phyloP scores from a whole-genome alignment of 2,329 filamentous ascomycete species.

The Diaporthe vexans region DNA sequence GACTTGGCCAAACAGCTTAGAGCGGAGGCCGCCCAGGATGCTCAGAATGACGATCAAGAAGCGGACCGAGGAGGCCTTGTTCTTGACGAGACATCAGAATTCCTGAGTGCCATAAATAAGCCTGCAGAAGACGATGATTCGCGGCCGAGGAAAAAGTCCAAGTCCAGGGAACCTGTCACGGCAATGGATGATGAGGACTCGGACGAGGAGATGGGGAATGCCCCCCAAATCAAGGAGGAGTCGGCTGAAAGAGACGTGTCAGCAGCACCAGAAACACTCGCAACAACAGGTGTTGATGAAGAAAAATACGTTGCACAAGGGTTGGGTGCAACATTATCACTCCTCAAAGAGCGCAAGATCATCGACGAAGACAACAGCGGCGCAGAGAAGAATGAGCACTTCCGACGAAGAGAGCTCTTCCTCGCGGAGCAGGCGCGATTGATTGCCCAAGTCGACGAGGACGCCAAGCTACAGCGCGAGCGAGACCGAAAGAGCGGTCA shows the following conservation, averaged over 20 bases:
- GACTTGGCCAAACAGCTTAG: constrained; percentile 88
- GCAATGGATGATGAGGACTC: constrained; percentile 59
- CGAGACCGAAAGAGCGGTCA: constrained; percentile 86
- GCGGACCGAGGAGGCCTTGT: constrained; percentile 74
- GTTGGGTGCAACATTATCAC: constrained; percentile 83
- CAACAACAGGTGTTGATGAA: constrained; percentile 82
- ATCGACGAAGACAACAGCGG: constrained; percentile 73
- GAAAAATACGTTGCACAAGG: constrained; percentile 85
- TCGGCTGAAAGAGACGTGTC: constrained; percentile 61
- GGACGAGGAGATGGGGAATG: constrained; percentile 64
- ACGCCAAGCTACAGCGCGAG: constrained; percentile 86
- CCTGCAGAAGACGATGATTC: constrained; percentile 69
- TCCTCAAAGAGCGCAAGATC: constrained; percentile 88
- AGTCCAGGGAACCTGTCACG: constrained; percentile 57
- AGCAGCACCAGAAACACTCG: constrained; percentile 62
- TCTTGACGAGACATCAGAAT: constrained; percentile 97
- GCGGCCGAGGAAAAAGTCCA: constrained; percentile 63
- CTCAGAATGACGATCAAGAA: constrained; percentile 60
- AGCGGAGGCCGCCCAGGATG: constrained; percentile 69
- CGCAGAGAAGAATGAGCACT: constrained; percentile 74
- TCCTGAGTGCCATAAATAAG: constrained; percentile 87
- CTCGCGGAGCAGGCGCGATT: constrained; percentile 82
- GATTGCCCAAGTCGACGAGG: constrained; percentile 81
- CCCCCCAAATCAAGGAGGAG: constrained; percentile 63
- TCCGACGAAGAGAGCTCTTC: constrained; percentile 83